Base-by-base conservation (phyloP, 495 filamentous ascomycete species). In the Penicillium antarcticum region DNA sequence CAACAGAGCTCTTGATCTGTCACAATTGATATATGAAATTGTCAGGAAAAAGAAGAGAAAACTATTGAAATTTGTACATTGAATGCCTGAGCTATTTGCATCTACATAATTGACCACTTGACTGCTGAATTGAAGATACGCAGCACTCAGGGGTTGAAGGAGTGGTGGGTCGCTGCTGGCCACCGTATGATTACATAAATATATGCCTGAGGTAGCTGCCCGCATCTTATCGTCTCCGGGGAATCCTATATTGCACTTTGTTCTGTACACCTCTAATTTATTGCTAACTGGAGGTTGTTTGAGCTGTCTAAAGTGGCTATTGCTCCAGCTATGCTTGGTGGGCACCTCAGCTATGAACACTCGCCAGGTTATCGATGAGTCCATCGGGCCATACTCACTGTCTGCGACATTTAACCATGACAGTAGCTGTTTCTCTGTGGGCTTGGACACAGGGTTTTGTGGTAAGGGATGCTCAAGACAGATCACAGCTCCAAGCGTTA, bases 401-500 rank as follows among this genome's bases (percentile, higher is more conserved):
- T 94, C 88, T 21, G 84, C 86, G 42, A 81, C 86, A 17, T 95
- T 98, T 74, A 97, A 96, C 64, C 78, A 86, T 61, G 88, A 96
- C 62, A 84, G 80, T 62, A 90, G 82, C 50, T 91, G 86, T 63
- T 98, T 98, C 73, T 83, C 91, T 36, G 89, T 96, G 5, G 94
- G 90, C 3, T 72, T 96, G 32, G 87, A 96, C 53, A 84, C 81
- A 13, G 94, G 94, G 2, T 94, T 95, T 63, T 87, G 87, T 66
- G 87, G 91, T 95, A 80, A 58, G 85, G 10, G 3, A 44, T 33
- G 9, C 6, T 16, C 36, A 11, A 21, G 21, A 13, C 14, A 31
- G 12, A n/a, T 24, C 1, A 2, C 12, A 49, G 39, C 24, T 44
- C 12, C 26, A 29, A 6, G 18, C 9, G 24, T 23, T 37, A 50